A percentile compares a stretch with the other conserved stretches of the same genome.
Conservation (phyloP, 169 alveolate species). For the Haemoproteus tartakovskyi region DNA sequence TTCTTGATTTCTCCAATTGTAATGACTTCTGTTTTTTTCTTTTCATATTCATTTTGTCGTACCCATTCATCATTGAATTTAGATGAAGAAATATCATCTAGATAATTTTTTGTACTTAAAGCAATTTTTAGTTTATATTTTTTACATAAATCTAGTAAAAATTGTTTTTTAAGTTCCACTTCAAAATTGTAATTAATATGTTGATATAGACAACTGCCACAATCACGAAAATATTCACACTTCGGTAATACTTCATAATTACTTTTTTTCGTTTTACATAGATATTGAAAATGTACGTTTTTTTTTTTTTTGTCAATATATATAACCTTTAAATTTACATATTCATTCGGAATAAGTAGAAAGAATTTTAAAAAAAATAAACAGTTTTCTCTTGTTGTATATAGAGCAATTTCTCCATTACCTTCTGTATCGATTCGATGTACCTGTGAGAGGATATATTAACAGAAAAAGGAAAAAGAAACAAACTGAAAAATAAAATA, state of each 20-base stretch:
- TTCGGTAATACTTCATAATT: slow-evolving; percentile 43
- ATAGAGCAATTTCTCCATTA: slow-evolving; percentile 52
- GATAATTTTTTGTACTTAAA: slow-evolving; percentile 21
- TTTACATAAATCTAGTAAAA: slow-evolving; percentile 28
- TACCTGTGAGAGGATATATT: slow-evolving; percentile 8
- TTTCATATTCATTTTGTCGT: no score
- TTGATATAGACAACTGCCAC: slow-evolving; percentile 60
- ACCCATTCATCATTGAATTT: no score
- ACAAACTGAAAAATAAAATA: no score
- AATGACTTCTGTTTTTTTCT: no score
- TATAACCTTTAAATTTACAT: slow-evolving; percentile 50
- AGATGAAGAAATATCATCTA: no score
- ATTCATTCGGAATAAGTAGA: slow-evolving; percentile 58
- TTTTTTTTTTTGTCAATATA: slow-evolving; percentile 48
- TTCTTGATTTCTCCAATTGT: no score
- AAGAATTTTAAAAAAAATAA: slow-evolving; percentile 40
- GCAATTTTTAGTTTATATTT: slow-evolving; percentile 29
- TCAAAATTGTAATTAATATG: slow-evolving; percentile 55
- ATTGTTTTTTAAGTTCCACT: slow-evolving; percentile 15
- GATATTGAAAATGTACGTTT: slow-evolving; percentile 30
- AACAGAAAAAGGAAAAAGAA: no score
- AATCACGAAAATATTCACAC: slow-evolving; percentile 50
- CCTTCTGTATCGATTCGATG: slow-evolving; percentile 40
- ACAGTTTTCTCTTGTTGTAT: slow-evolving; percentile 20
- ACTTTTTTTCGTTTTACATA: slow-evolving; percentile 56